These are phyloP conservation scores for Amaranthus hypochondriacus DNA, from an alignment of 148 eudicot genomes.

Conservation along the genomic window DNA sequence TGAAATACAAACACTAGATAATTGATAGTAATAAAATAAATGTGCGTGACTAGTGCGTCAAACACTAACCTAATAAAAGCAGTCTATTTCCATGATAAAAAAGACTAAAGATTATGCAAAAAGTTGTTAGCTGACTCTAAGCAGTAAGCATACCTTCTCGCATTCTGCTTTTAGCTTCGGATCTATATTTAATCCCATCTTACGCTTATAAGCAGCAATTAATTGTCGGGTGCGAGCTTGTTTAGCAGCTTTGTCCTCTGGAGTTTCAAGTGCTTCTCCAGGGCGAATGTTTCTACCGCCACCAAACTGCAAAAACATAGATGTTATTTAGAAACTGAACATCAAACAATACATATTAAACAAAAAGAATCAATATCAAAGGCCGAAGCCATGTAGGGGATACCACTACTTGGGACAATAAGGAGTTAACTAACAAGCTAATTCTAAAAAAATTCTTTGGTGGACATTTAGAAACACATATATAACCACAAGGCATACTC, in stretches of 20 bases:
- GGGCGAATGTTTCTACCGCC: slow-evolving; percentile 85
- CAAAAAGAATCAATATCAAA: slow-evolving; percentile 2
- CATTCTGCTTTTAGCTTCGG: slow-evolving; percentile 75
- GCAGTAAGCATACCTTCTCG: slow-evolving; percentile 48
- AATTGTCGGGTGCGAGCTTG: slow-evolving; percentile 62
- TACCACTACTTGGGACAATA: neutral
- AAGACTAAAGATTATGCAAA: neutral
- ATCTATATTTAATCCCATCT: slow-evolving; percentile 54
- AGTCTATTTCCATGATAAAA: neutral
- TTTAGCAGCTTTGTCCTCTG: slow-evolving; percentile 71
- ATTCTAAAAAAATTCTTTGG: neutral
- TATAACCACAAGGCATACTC: neutral
- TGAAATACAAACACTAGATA: neutral
- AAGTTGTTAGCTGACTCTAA: neutral
- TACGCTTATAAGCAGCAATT: slow-evolving; percentile 58
- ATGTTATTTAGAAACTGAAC: neutral
- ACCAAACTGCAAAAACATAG: slow-evolving; percentile 51
- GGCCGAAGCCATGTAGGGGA: neutral
- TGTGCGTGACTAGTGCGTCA: neutral
- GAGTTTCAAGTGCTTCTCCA: slow-evolving; percentile 71
- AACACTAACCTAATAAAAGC: neutral
- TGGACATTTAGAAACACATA: neutral
- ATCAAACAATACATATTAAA: neutral
- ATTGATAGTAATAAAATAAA: neutral
- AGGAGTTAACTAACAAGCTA: neutral